These are phyloP conservation scores for Nigrospora oryzae DNA, from an alignment of 2,329 filamentous ascomycete species.

Conservation along the genomic window DNA sequence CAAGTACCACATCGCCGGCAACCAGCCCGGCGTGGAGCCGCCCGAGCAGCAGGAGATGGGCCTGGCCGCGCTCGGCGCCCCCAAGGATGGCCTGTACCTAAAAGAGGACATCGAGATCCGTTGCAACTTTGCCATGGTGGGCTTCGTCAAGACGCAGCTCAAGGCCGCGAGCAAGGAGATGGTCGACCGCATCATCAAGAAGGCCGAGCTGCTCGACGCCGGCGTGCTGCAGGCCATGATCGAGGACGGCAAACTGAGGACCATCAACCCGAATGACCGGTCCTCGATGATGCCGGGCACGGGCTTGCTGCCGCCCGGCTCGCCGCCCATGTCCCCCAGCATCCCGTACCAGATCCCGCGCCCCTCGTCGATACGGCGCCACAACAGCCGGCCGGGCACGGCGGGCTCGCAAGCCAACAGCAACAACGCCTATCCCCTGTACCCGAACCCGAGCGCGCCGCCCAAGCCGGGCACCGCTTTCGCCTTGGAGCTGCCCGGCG, in stretches of 20 bases:
- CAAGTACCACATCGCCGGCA: slow-evolving; percentile 60
- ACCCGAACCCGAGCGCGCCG: slow-evolving; percentile 30
- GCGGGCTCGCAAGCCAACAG: slow-evolving; percentile 17
- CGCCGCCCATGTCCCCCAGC: slow-evolving; percentile 20
- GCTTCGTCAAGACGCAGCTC: slow-evolving; percentile 58
- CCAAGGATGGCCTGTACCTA: slow-evolving; percentile 57
- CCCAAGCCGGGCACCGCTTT: slow-evolving; percentile 15
- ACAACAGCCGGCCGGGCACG: slow-evolving; percentile 23
- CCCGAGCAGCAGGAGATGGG: slow-evolving; percentile 56
- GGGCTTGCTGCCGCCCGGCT: slow-evolving; percentile 4
- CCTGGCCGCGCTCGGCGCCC: slow-evolving; percentile 46
- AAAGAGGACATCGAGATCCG: slow-evolving; percentile 64
- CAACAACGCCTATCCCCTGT: slow-evolving; percentile 12
- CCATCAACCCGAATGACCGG: slow-evolving; percentile 38
- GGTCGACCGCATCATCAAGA: slow-evolving; percentile 61
- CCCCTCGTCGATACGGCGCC: slow-evolving; percentile 7
- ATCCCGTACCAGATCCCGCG: slow-evolving; percentile 32
- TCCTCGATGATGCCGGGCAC: slow-evolving; percentile 1
- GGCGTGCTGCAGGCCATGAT: slow-evolving; percentile 61
- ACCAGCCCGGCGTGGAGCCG: slow-evolving; percentile 57
- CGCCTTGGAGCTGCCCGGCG: slow-evolving; percentile 35
- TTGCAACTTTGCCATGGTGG: slow-evolving; percentile 57
- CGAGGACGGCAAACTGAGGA: slow-evolving; percentile 54
- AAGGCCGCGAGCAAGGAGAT: slow-evolving; percentile 60
- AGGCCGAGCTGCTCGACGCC: slow-evolving; percentile 60